Evolutionary conservation across 257 asterid species (phyloP), one percentile per base, ranked within the genome.

Genomic region (Agastache rugosa): DNA sequence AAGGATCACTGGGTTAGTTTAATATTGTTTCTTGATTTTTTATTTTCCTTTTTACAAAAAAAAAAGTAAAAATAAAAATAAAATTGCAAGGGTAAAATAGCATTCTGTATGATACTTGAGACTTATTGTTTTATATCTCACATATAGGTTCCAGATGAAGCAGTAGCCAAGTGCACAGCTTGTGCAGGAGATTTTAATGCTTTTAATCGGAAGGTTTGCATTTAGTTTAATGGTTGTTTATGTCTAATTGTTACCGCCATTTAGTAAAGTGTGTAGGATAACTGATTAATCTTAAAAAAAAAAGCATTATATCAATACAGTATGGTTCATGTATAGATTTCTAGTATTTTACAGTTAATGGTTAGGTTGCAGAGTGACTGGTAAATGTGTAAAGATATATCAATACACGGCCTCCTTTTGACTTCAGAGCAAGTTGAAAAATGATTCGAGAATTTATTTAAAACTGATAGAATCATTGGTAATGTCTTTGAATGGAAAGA

Each of bases 1-100:
- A 93, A 91, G 85, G 93, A 89, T 81, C 96, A 91, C 92, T 93
- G 98, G 98, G 98, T 93, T 64, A 77, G 90, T 77, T 75, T 23
- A 51, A 53, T 60, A 56, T 68, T 56, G 9, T 63, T 15, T 71
- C 34, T 77, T 50, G 19, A 66, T 50, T 77, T 66, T 29, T 47
- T 50, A 19, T 29, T 11, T 0, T 29, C 11, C 50, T 27, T 60
- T 3, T 6, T 12, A 1, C 5, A 1, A 31, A 34, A n/a, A 1
- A 8, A 39, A n/a, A n/a, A n/a, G n/a, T n/a, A n/a, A n/a, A n/a
- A n/a, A n/a, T n/a, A n/a, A n/a, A n/a, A 39, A 39, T 2, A 39
- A n/a, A 34, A 15, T 50, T n/a, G 5, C 27, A 62, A 12, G 51
- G 16, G 17, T 67, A 67, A 9, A 35, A 42, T 27, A 44, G 12